Conservation (phyloP, 2,329 filamentous ascomycete genomes). For the Xylaria sp. region DNA sequence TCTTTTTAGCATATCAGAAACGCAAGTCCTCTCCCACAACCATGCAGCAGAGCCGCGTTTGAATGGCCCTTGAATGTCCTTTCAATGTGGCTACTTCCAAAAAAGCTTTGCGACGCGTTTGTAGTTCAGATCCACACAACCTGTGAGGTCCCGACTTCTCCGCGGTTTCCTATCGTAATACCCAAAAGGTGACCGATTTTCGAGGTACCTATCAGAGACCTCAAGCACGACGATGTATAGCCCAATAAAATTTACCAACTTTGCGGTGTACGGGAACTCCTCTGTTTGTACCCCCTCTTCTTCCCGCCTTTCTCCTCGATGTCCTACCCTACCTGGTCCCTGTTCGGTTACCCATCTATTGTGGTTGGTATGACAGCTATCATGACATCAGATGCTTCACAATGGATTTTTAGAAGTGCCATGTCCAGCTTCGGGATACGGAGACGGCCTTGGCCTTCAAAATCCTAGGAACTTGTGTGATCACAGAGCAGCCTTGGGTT, state of each 20-base stretch:
- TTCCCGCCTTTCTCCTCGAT: constrained; percentile 36
- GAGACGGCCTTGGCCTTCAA: constrained; percentile 11
- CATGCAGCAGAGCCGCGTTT: constrained; percentile 29
- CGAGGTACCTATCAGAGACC: constrained; percentile 32
- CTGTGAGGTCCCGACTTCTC: constrained; percentile 44
- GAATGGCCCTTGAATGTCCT: constrained; percentile 2
- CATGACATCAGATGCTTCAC: constrained; percentile 31
- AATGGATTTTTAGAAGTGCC: constrained; percentile 13
- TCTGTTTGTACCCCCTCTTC: constrained; percentile 37
- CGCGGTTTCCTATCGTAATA: constrained; percentile 35
- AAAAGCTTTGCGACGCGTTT: constrained; percentile 44
- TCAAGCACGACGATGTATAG: constrained; percentile 28
- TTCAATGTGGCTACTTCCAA: constrained; percentile 29
- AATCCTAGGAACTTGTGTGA: constrained; percentile 30
- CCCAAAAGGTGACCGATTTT: constrained; percentile 41
- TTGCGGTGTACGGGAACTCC: constrained; percentile 36
- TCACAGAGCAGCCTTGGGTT: constrained; percentile 34
- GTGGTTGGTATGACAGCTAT: constrained; percentile 38
- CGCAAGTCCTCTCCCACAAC: not conserved
- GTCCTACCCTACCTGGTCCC: constrained; percentile 39
- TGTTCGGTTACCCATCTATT: constrained; percentile 37
- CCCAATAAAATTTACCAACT: constrained; percentile 33
- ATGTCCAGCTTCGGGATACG: constrained; percentile 31
- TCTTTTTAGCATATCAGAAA: not conserved
- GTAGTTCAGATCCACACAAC: constrained; percentile 37